phyloP scores from a whole-genome alignment of 306 rosid species.

The Lupinus albus region DNA sequence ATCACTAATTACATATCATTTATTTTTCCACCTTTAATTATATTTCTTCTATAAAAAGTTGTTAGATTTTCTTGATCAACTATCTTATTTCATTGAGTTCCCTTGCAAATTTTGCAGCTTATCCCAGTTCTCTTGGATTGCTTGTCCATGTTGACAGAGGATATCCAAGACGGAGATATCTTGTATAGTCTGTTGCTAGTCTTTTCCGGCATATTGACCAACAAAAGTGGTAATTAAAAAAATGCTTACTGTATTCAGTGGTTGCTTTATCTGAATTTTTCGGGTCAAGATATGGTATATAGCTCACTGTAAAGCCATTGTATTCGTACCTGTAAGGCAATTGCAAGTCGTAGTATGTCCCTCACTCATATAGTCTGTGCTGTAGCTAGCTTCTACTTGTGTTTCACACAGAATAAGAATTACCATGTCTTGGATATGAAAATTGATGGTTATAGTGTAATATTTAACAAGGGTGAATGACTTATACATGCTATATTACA shows the following conservation, averaged over 20 bases:
- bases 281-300: constrained; percentile 11
- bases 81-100: constrained; percentile 24
- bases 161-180: constrained; percentile 64
- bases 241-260: constrained; percentile 27
- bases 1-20: background rate
- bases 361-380: constrained; percentile 8
- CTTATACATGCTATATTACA: constrained; percentile 29
- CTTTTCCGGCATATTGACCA: constrained; percentile 83
- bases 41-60: background rate
- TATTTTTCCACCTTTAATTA: background rate
- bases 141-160: constrained; percentile 63
- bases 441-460: constrained; percentile 5
- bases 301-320: constrained; percentile 18
- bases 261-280: constrained; percentile 7
- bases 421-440: constrained; percentile 11
- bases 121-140: constrained; percentile 75
- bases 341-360: background rate
- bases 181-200: constrained; percentile 79
- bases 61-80: constrained; percentile 33
- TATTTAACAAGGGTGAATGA: constrained; percentile 7
- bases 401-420: constrained; percentile 29
- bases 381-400: constrained; percentile 9
- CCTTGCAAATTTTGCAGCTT: constrained; percentile 65
- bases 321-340: constrained; percentile 18
- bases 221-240: constrained; percentile 65